Evolutionary conservation across 177 flowering plant genomes (phyloP).

Genomic region (Tripterygium wilfordii): DNA sequence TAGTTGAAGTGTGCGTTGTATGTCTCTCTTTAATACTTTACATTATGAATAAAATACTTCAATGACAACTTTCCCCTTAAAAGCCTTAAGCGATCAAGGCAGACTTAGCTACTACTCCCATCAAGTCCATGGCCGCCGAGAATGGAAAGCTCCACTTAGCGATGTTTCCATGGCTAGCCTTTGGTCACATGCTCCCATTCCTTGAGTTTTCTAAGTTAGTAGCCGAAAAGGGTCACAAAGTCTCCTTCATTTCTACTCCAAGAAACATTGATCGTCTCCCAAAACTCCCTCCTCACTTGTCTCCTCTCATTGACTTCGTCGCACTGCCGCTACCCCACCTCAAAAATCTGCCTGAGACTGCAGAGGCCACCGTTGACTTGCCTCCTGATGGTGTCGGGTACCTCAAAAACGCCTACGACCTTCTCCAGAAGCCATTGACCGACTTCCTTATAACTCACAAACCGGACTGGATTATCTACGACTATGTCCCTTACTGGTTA

Average conservation of each 20-base stretch:
- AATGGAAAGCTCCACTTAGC: slow-evolving; percentile 19
- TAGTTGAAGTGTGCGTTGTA: too few species aligned
- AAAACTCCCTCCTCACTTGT: slow-evolving; percentile 15
- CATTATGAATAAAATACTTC: too few species aligned
- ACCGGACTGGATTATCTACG: slow-evolving; percentile 44
- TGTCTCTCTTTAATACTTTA: too few species aligned
- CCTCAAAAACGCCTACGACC: slow-evolving; percentile 38
- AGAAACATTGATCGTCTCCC: slow-evolving; percentile 31
- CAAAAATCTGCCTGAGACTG: slow-evolving; percentile 17
- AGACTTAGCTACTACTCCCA: too few species aligned
- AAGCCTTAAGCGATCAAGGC: too few species aligned
- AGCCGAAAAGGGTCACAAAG: slow-evolving; percentile 23
- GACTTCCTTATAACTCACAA: slow-evolving; percentile 18
- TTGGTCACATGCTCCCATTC: slow-evolving; percentile 43
- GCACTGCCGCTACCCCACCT: slow-evolving; percentile 27
- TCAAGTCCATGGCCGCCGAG: background rate
- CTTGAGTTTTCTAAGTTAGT: slow-evolving; percentile 23
- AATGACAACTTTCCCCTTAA: too few species aligned
- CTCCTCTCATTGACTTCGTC: slow-evolving; percentile 14
- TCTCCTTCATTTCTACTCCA: slow-evolving; percentile 44
- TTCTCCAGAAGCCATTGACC: slow-evolving; percentile 14
- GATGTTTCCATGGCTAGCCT: slow-evolving; percentile 47
- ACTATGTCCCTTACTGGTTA: slow-evolving; percentile 47
- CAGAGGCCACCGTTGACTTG: slow-evolving; percentile 40
- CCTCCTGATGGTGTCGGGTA: slow-evolving; percentile 15